Base-by-base conservation (phyloP, 192 early-diverging fungal genomes). In the Podila horticola region DNA sequence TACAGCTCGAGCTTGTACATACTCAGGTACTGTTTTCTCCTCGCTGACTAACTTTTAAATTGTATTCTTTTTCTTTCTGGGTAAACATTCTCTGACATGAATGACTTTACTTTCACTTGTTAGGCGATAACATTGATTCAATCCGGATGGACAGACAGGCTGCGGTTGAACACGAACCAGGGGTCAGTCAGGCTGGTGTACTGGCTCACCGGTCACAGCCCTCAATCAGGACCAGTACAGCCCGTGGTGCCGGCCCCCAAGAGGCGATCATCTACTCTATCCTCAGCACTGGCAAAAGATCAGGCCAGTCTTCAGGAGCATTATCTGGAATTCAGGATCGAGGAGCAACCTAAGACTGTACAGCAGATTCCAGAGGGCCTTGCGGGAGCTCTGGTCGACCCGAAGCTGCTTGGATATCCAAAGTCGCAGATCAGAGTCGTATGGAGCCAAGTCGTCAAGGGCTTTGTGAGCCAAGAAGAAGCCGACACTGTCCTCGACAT, bases 1-100 rank as follows among this genome's bases (percentile, higher is more conserved):
- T 92, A 26, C 86, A 93, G 67, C 79, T 95, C 12, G 93, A 95
- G 51, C 86, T 91, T 11, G 72, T 96, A n/a, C 84, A 84, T 45
- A 85, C 87, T 51, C 91, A 94, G 83, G 87, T 91, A 52, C n/a
- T 29, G 57, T 15, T 71, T 71, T 34, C 45, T 50, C 4, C 26
- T 65, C 64, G 3, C 8, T 3, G 13, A 45, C 2, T 1, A 45
- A 45, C 41, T 45, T 45, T 17, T 4, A 45, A 17, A 15, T 45
- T 1, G 41, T 17, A n/a, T n/a, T n/a, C 3, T 45, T 41, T 17
- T 45, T 45, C 11, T 17, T 15, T 17, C 15, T 1, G 15, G 13
- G 15, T 45, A 45, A 13, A 45, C 11, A 45, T 10, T 17, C 15
- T 45, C 24, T 55, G 22, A 24, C 24, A 55, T 24, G n/a, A 1